Percentiles rank a stretch among this genome's conserved stretches.
Evolutionary conservation across 139 green algal species (phyloP).

Genomic region (Trebouxia sp.): DNA sequence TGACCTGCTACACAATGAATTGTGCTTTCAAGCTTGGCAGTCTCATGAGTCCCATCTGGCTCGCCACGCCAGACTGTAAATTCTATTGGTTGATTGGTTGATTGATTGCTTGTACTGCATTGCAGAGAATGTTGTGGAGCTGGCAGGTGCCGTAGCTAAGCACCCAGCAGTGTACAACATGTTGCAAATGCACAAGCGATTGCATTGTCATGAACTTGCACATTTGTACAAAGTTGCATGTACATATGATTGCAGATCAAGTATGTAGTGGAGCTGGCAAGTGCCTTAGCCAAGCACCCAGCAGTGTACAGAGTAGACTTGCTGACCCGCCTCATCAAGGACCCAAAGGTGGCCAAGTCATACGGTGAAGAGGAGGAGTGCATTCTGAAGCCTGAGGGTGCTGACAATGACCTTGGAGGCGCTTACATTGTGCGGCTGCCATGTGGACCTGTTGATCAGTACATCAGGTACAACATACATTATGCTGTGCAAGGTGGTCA

Average conservation of each 20-base stretch:
- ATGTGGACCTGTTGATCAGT: constrained; percentile 68
- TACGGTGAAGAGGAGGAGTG: constrained; percentile 82
- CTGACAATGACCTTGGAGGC: constrained; percentile 59
- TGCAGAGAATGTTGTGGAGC: constrained; percentile 93
- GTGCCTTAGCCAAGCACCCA: constrained; percentile 82
- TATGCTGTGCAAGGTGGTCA: too few species aligned
- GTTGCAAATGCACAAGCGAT: constrained; percentile 91
- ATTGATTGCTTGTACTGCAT: too few species aligned
- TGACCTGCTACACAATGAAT: too few species aligned
- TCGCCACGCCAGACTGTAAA: too few species aligned
- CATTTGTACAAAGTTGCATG: neutral
- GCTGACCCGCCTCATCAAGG: constrained; percentile 83
- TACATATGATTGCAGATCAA: constrained; percentile 43
- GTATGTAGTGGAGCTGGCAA: constrained; percentile 96
- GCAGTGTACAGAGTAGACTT: constrained; percentile 92
- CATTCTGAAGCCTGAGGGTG: constrained; percentile 46
- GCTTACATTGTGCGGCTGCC: constrained; percentile 91
- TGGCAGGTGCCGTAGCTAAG: constrained; percentile 79
- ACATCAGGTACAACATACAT: constrained; percentile 60
- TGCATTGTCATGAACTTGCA: neutral
- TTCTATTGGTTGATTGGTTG: too few species aligned
- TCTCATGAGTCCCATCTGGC: too few species aligned
- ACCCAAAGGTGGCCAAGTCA: constrained; percentile 65
- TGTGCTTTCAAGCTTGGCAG: too few species aligned
- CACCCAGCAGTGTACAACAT: constrained; percentile 89